A percentile compares a stretch with the other conserved stretches of the same genome.
Evolutionary conservation across 108 stramenopile species (phyloP).

Genomic region (Aurantiochytrium sp.): DNA sequence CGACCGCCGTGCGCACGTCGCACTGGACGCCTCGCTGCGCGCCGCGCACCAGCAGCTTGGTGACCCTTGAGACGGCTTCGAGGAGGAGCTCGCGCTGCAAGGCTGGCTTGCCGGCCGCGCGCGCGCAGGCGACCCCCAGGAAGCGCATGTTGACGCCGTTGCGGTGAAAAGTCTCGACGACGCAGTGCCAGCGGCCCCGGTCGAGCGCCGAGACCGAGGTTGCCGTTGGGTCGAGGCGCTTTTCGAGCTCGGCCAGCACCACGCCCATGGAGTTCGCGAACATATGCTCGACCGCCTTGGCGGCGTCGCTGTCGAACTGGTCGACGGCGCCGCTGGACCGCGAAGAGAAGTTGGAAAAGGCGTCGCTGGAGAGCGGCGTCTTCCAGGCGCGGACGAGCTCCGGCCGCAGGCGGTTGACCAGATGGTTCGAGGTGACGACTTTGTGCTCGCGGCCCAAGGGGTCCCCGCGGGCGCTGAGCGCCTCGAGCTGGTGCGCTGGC

Average conservation of each 20-base stretch:
- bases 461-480: neutral
- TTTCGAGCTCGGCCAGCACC: neutral
- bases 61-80: neutral
- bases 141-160: constrained; percentile 25
- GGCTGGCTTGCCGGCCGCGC: neutral
- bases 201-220: neutral
- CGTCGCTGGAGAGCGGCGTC: neutral
- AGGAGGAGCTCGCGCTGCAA: neutral
- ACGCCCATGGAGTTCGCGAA: neutral
- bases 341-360: constrained; percentile 10
- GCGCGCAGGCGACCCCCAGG: neutral
- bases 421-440: neutral
- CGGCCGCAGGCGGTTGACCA: neutral
- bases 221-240: neutral
- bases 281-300: neutral
- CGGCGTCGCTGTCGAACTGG: neutral
- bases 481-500: neutral
- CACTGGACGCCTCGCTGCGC: neutral
- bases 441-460: neutral
- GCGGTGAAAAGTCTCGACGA: neutral
- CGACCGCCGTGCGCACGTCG: neutral
- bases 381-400: neutral
- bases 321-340: neutral
- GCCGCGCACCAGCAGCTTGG: neutral
- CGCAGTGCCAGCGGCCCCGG: neutral